Conservation (phyloP, 2,329 filamentous ascomycete species). For the Diaporthe amygdali region DNA sequence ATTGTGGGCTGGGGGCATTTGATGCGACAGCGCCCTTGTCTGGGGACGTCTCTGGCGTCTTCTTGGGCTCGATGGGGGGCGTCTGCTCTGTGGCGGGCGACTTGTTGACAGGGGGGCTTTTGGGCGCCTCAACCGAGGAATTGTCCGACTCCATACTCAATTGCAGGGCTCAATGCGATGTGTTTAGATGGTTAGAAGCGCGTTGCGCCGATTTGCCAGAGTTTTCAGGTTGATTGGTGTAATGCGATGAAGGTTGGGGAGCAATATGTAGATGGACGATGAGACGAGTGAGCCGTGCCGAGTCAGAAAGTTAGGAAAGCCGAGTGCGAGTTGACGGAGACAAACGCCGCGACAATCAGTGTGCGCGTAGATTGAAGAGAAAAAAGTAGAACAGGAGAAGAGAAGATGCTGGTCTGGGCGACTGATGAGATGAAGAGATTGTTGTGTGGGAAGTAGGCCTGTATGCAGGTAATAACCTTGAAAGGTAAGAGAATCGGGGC, state of each 20-base stretch:
- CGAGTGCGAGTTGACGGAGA: neutral
- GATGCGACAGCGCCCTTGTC: conserved; percentile 27
- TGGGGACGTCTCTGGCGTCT: conserved; percentile 10
- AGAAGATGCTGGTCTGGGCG: neutral
- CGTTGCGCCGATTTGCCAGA: neutral
- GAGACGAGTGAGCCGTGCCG: neutral
- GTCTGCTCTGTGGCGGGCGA: conserved; percentile 4
- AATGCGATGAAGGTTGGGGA: neutral
- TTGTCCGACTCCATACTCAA: conserved; percentile 14
- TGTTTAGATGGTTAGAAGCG: neutral
- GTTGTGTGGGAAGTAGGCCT: neutral
- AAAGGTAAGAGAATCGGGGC: neutral
- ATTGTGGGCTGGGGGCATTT: conserved; percentile 28
- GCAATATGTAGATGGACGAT: neutral
- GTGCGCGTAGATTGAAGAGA: neutral
- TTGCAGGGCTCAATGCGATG: neutral
- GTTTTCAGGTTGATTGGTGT: neutral
- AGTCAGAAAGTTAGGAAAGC: neutral
- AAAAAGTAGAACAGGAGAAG: neutral
- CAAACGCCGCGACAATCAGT: neutral
- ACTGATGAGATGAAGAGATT: neutral
- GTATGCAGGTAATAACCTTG: neutral
- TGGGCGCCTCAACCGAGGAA: conserved; percentile 2
- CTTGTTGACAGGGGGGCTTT: conserved; percentile 4
- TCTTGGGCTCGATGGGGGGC: neutral